A percentile compares a stretch with the other conserved stretches of the same genome.
Conservation (phyloP, 2,329 filamentous ascomycete genomes). For the Drechmeria coniospora region DNA sequence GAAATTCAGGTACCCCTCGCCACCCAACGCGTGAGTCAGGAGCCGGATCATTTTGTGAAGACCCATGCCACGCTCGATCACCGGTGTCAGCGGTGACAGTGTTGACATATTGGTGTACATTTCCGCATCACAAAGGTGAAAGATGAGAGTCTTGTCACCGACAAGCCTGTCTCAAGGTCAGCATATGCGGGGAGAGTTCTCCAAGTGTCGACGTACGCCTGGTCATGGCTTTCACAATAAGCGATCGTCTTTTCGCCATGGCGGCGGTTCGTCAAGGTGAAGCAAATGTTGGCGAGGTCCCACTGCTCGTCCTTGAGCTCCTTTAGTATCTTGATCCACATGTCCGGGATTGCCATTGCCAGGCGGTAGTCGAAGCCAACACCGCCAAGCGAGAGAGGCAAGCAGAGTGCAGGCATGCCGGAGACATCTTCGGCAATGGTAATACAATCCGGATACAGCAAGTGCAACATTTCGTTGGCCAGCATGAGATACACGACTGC, state of each 20-base stretch:
- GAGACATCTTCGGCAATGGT: conserved; percentile 96
- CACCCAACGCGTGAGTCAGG: conserved; percentile 78
- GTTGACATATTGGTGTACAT: conserved; percentile 97
- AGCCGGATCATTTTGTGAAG: conserved; percentile 97
- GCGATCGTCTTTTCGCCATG: conserved; percentile 98
- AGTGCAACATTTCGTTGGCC: conserved; percentile 88
- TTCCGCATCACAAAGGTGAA: conserved; percentile 95
- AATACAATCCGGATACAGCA: conserved; percentile 74
- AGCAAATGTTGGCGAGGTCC: conserved; percentile 75
- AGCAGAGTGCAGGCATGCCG: conserved; percentile 92
- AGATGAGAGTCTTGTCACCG: conserved; percentile 91
- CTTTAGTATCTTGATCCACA: conserved; percentile 98
- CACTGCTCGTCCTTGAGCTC: conserved; percentile 83
- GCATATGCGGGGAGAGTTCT: conserved; percentile 4
- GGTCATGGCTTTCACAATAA: conserved; percentile 93
- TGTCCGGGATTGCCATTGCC: conserved; percentile 93
- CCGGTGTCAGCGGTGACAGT: conserved; percentile 65
- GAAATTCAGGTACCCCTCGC: conserved; percentile 96
- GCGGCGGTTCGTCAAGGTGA: conserved; percentile 79
- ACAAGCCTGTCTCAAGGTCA: conserved; percentile 49
- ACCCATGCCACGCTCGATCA: conserved; percentile 80
- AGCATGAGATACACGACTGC: conserved; percentile 91
- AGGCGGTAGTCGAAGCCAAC: conserved; percentile 95
- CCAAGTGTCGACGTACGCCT: conserved; percentile 53
- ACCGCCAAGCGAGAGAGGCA: conserved; percentile 72